A percentile compares a stretch with the other conserved stretches of the same genome.
These are phyloP conservation scores for Solanum hybrid DNA, from an alignment of 305 asterid species.

Conservation along the genomic window DNA sequence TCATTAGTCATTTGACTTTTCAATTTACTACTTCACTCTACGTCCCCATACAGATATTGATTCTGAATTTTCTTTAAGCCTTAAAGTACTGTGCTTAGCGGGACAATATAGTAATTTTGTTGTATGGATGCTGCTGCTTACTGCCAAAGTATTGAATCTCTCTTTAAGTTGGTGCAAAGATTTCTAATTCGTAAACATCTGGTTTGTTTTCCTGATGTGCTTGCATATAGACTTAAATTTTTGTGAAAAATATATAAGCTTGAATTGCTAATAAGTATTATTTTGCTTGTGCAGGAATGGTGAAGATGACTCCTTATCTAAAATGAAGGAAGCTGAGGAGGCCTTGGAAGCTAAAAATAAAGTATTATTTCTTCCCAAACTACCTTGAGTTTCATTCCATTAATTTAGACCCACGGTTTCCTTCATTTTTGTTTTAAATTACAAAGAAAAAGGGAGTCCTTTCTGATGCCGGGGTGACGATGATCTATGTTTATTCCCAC, in stretches of 20 bases:
- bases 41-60: background rate
- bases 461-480: background rate
- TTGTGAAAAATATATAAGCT: background rate
- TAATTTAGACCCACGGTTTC: background rate
- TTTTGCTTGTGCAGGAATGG: conserved; percentile 42
- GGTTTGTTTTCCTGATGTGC: background rate
- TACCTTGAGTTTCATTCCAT: background rate
- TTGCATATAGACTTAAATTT: background rate
- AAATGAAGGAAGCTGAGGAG: conserved; percentile 79
- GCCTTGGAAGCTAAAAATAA: conserved; percentile 79
- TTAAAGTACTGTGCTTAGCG: background rate
- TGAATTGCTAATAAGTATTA: background rate
- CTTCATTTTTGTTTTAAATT: background rate
- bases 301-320: conserved; percentile 61
- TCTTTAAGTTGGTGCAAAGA: background rate
- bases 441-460: background rate
- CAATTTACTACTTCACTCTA: background rate
- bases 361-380: conserved; percentile 21
- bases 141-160: background rate
- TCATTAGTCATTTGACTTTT: background rate
- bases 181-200: background rate
- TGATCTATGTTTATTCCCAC: background rate
- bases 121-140: background rate
- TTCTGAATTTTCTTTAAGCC: background rate
- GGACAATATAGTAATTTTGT: background rate